Conservation (phyloP, 2,329 filamentous ascomycete genomes). For the Spiromastix sp. region DNA sequence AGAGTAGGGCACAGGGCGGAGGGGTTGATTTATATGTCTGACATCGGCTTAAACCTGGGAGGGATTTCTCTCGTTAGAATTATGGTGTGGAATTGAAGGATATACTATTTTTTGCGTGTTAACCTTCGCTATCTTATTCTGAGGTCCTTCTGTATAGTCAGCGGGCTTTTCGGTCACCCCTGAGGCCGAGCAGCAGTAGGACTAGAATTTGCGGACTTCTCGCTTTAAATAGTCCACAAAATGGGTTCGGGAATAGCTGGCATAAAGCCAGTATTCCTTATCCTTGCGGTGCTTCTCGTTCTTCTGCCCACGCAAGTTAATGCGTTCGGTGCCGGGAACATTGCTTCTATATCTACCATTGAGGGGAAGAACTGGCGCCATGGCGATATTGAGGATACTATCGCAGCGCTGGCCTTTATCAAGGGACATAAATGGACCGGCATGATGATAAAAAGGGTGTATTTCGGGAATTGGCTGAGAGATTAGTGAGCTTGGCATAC, state of each 20-base stretch:
- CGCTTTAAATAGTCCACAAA: too few species aligned
- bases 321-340: constrained; percentile 38
- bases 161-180: too few species aligned
- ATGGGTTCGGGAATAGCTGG: constrained; percentile 16
- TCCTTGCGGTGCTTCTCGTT: constrained; percentile 26
- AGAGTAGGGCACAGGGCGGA: too few species aligned
- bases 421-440: constrained; percentile 77
- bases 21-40: too few species aligned
- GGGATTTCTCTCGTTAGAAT: too few species aligned
- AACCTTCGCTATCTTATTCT: too few species aligned
- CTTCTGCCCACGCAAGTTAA: constrained; percentile 28
- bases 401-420: constrained; percentile 66
- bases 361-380: constrained; percentile 44
- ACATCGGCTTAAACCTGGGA: too few species aligned
- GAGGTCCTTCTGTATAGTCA: too few species aligned
- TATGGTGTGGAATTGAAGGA: too few species aligned
- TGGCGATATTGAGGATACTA: constrained; percentile 69
- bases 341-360: constrained; percentile 39
- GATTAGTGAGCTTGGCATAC: constrained; percentile 48
- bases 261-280: constrained; percentile 22
- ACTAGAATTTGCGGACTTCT: too few species aligned
- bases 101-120: too few species aligned
- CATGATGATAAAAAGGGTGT: constrained; percentile 65
- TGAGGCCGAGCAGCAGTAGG: too few species aligned
- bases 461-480: constrained; percentile 79